Percentiles rank a stretch among this genome's conserved stretches.
Evolutionary conservation across 805 yeast genomes (phyloP).

Genomic region (Cyberlindnera xishuangbannaensis): DNA sequence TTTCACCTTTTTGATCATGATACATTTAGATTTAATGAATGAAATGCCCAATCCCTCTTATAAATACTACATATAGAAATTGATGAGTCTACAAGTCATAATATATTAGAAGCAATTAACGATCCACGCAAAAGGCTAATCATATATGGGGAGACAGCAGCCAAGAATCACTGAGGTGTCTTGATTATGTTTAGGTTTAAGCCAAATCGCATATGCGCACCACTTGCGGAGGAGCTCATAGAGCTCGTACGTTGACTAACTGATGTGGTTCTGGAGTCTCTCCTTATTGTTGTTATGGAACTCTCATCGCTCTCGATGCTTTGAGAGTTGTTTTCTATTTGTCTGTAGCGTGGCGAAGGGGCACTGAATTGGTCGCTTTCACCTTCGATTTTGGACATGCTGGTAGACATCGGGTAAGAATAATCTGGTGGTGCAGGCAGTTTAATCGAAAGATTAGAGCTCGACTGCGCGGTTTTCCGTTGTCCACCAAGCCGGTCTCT

Average conservation of each 20-base stretch:
- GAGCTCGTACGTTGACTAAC: constrained; percentile 5
- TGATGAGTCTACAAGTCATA: no score
- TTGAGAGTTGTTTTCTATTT: no score
- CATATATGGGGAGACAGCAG: no score
- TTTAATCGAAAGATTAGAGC: no score
- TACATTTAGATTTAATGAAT: constrained; percentile 2
- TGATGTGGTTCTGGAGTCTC: constrained; percentile 6
- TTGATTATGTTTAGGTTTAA: constrained; percentile 55
- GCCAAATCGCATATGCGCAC: constrained; percentile 29
- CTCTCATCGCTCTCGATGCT: constrained; percentile 10
- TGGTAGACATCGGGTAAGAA: constrained; percentile 1
- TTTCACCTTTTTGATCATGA: background rate
- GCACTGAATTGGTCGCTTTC: no score
- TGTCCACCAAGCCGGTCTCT: constrained; percentile 14
- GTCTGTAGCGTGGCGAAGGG: no score
- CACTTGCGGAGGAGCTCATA: constrained; percentile 1
- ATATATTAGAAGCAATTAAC: no score
- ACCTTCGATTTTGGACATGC: constrained; percentile 9
- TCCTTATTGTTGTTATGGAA: constrained; percentile 7
- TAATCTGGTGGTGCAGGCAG: constrained; percentile 1
- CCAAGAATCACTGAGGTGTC: constrained; percentile 33
- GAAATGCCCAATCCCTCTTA: background rate
- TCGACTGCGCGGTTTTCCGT: no score
- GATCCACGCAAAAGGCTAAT: no score
- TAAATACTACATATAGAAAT: no score